Evolutionary conservation across 2,329 filamentous ascomycete genomes (phyloP), one percentile per base, ranked within the genome.

Genomic region (Talaromyces sp.): DNA sequence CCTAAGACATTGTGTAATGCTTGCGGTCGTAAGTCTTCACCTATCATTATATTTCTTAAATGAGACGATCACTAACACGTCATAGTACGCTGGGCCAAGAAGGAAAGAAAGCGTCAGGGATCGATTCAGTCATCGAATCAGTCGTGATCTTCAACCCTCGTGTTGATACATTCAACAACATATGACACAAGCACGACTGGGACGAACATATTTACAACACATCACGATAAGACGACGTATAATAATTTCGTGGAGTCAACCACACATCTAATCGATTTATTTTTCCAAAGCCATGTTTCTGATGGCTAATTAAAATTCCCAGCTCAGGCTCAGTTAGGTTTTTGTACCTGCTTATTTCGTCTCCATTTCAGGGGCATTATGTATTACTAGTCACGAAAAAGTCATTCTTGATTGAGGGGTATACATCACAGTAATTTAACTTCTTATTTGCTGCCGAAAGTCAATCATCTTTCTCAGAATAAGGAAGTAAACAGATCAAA

Each of bases 1-100:
- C 93, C 93, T 1, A 97, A 98, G 78, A 97, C 94, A 9, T 81
- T 98, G 13, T 98, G 94, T 78, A 98, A 98, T 79, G 94, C 94
- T 8, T 98, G 94, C 75, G 94, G 94, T 88, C 91, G 85, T 85
- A 71, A 79, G 83, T 82, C 35, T 56, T 2, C n/a, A 35, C 10
- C 11, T 1, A n/a, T 22, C n/a, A 35, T 22, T 22, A 9, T n/a
- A 31, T 45, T 16, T 19, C 16, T 19, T 45, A 39, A 22, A 27
- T 57, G 24, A 16, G 27, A 31, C 27, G 41, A 45, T 39, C 22
- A 60, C 57, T 65, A 41, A 65, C 37, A 7, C 16, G 2, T 35
- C 33, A 47, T 14, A 85, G 83, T 86, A 70, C 82, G 84, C 52
- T 86, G 84, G 84, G 83, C 84, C 3, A 86, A 86, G 73, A 93